These are phyloP conservation scores for Aspergillus oerlinghausenensis DNA, from an alignment of 2,329 filamentous ascomycete genomes.

Conservation along the genomic window DNA sequence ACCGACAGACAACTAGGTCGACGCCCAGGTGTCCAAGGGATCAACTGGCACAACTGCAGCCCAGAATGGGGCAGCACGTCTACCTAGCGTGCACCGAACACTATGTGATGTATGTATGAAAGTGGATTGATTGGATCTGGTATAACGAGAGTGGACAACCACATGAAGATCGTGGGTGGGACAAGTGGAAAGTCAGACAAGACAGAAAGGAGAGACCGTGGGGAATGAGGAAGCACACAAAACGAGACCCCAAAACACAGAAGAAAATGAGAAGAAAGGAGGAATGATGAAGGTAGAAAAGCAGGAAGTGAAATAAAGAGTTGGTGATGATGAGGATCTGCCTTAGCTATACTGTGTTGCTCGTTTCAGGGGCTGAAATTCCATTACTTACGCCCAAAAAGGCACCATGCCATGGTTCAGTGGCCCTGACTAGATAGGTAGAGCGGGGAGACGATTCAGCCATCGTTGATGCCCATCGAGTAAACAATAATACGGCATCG, in stretches of 20 bases:
- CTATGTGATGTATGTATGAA: slow-evolving; percentile 7
- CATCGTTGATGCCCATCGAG: neutral
- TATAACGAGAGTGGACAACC: slow-evolving; percentile 1
- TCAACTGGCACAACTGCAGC: slow-evolving; percentile 12
- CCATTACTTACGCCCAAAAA: slow-evolving; percentile 16
- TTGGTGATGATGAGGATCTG: slow-evolving; percentile 21
- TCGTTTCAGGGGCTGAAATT: slow-evolving; percentile 22
- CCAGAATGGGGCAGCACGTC: slow-evolving; percentile 17
- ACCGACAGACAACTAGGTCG: neutral
- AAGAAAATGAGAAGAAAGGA: slow-evolving; percentile 1
- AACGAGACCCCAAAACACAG: neutral
- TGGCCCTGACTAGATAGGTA: neutral
- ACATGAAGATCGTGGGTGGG: neutral
- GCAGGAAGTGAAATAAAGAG: slow-evolving; percentile 1
- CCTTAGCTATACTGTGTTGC: slow-evolving; percentile 5
- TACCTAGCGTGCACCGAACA: slow-evolving; percentile 16
- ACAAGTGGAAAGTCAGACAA: neutral
- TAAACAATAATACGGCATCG: neutral
- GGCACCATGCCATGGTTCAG: slow-evolving; percentile 10
- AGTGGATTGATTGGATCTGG: slow-evolving; percentile 4
- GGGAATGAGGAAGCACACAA: neutral
- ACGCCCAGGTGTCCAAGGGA: slow-evolving; percentile 16
- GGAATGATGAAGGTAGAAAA: slow-evolving; percentile 2
- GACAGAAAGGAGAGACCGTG: neutral
- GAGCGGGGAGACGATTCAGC: neutral